These are phyloP conservation scores for Stentor roeselii DNA, from an alignment of 73 alveolate genomes.

Conservation along the genomic window DNA sequence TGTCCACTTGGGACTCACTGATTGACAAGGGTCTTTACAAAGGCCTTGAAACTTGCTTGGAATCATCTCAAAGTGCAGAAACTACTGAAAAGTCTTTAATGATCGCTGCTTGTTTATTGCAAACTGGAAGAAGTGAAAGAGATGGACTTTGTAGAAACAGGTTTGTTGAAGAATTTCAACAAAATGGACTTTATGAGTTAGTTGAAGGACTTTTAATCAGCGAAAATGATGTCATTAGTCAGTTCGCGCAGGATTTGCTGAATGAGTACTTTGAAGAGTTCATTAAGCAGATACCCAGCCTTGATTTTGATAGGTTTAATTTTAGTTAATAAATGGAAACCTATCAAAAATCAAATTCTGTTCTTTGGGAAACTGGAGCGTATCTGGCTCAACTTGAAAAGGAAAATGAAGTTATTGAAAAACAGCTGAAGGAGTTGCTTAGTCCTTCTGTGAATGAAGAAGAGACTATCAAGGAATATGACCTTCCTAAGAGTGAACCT, in stretches of 20 bases:
- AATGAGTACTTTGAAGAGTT: not conserved
- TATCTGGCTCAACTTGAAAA: conserved; percentile 19
- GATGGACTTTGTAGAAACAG: not conserved
- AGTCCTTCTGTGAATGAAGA: not conserved
- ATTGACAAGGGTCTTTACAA: not conserved
- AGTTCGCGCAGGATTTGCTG: not conserved
- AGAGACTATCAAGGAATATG: conserved; percentile 20
- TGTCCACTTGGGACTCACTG: not conserved
- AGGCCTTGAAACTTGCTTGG: not conserved
- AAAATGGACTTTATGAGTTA: not conserved
- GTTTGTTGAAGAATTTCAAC: not conserved
- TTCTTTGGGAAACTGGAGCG: not conserved
- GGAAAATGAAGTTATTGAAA: conserved; percentile 23
- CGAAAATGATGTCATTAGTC: too few species aligned
- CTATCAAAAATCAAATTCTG: not conserved
- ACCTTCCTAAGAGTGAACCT: not conserved
- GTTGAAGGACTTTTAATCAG: too few species aligned
- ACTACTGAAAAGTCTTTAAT: not conserved
- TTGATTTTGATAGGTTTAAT: too few species aligned
- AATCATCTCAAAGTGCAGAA: not conserved
- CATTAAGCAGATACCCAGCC: too few species aligned
- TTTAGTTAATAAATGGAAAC: not conserved
- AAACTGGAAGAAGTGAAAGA: not conserved
- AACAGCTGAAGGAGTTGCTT: not conserved
- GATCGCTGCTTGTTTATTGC: not conserved